Base-by-base conservation (phyloP, 768 basidiomycete species). In the Collybia sordida region DNA sequence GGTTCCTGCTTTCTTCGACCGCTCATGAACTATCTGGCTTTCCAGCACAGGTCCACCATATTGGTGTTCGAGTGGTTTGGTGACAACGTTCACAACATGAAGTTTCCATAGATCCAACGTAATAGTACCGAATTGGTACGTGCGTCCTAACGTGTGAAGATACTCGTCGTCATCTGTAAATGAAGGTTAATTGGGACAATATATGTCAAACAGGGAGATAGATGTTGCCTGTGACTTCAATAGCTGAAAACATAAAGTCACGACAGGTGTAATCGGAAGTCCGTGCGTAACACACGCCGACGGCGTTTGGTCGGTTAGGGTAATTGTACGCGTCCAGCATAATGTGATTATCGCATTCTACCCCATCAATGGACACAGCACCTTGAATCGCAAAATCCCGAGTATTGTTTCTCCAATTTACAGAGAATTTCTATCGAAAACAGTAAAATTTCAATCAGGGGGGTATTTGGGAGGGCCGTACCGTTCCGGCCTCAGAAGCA, bases 1-100 rank as follows among this genome's bases (percentile, higher is more conserved):
- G 8, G 61, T 59, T 15, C 67, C 68, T 1, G 65, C 66, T 47
- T 63, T 69, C 54, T 71, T 69, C 11, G 66, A 66, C 37, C 51
- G 56, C 42, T 71, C 68, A 47, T 68, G 68, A 4, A 72, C 60
- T 6, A 65, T 40, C 39, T 65, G 65, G 6, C 46, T 42, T 40
- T 66, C 64, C 25, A 69, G 54, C 7, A 61, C 57, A 4, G 51
- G 53, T 19, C 50, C 49, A 24, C 60, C 58, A 27, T 64, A 63
- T 25, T 49, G 52, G 54, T 67, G 63, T 42, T 64, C 56, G 36
- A 60, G 58, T 17, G 59, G 55, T 51, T 59, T 54, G 15, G 57
- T 55, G 11, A 46, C 47, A 12, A 69, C 61, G 9, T 46, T 47
- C 4, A 51, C 34, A 18, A 70, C 62, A 6, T 57, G 40, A 14